Evolutionary conservation across 352 stramenopile genomes (phyloP), one percentile per base, ranked within the genome.

Genomic region (Globisporangium spinosum): DNA sequence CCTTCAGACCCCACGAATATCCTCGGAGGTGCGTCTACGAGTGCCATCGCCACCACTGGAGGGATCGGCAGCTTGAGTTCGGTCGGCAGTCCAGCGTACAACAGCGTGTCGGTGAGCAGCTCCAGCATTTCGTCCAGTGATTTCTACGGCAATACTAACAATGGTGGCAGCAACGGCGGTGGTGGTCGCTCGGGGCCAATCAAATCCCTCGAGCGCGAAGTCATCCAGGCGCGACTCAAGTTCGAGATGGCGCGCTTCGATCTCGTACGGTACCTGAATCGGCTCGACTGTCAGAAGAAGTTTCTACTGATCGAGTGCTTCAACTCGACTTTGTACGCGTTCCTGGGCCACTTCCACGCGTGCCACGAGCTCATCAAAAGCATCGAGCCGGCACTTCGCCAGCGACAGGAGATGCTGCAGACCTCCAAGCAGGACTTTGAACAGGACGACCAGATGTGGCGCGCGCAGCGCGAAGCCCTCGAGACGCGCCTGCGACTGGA

Each of bases 161-260:
- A 5, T 12, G 10, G 13, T 13, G n/a, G 51, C 32, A 47, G 7
- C 20, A 60, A 29, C n/a, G 34, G 55, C 1, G 49, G 10, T 25
- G 25, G 17, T 10, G 23, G 7, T 1, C 38, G 61, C 49, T 15
- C 7, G n/a, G 34, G 22, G 2, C 22, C 54, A 10, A 35, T 35
- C 8, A 80, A 82, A 49, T 71, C 82, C 3, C 70, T 94, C 12
- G 87, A 95, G 57, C 75, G 85, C 53, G 84, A 94, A 6, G 82
- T 91, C 25, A 77, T 88, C 40, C 65, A 81, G 35, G 77, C 80
- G 12, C 79, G 85, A 17, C 77, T 79, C 55, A 78, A 82, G 2
- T 96, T 95, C 67, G 89, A 96, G 66, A 70, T 95, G 20, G 87
- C 89, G 27, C 87, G 89, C 3, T 96, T 95, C 56, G 89, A 96